Base-by-base conservation (phyloP, 148 eudicot species). In the Fagopyrum tataricum region DNA sequence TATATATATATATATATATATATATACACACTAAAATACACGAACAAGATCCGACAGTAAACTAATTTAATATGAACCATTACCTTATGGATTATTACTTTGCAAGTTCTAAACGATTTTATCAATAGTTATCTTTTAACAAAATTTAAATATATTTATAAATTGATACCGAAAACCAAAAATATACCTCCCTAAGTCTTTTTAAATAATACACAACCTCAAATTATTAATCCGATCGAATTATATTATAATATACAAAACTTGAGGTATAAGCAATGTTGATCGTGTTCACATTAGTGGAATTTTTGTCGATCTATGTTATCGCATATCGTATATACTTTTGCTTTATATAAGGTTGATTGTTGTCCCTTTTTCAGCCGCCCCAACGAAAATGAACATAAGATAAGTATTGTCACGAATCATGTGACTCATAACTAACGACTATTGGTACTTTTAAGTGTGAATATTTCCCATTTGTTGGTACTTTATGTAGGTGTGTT, bases 201-300 rank as follows among this genome's bases (percentile, higher is more conserved):
- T 31, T 31, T 31, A 31, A 31, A 1, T 31, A 31, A 31, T 3
- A 31, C 37, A 31, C 37, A 31, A 31, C 37, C 37, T 31, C 2
- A 31, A 31, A 31, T 31, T 31, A 31, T 31, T 31, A 31, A 31
- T 31, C 37, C 37, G 37, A 31, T 31, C 2, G 37, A 3, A 31
- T 31, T 31, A 31, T 31, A 31, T 1, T 31, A 31, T 31, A 31
- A 31, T 64, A 39, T 64, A 43, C 42, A 20, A 64, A 64, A 37
- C 69, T 64, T 64, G 20, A 31, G 10, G 37, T 37, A 18, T 37
- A 64, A 64, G 69, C 44, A 31, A 64, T 64, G 39, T 59, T 59
- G 66, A 59, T 64, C 7, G 37, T 37, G 44, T 64, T 64, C 69
- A 64, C 44, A 64, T 39, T 31, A 64, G 64, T 58, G 37, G 64